These are phyloP conservation scores for Starmerella sp. DNA, from an alignment of 805 yeast genomes.

Conservation along the genomic window DNA sequence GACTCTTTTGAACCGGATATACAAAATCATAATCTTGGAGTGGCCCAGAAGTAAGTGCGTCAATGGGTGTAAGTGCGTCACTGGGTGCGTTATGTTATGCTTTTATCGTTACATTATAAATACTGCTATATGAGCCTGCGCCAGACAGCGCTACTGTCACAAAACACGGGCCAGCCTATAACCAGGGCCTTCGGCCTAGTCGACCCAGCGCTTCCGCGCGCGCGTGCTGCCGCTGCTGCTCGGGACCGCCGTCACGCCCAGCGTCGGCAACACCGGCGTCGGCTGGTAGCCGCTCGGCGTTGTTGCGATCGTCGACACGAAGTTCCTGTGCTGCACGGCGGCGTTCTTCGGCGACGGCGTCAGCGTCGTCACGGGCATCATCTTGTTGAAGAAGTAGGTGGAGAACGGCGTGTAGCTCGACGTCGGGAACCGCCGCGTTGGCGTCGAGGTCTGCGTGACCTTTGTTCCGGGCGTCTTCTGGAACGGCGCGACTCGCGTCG, in stretches of 20 bases:
- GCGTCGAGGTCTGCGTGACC: conserved; percentile 46
- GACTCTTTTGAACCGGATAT: not conserved
- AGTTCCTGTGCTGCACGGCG: conserved; percentile 50
- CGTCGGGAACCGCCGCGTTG: conserved; percentile 58
- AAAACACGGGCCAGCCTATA: not conserved
- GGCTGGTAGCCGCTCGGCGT: conserved; percentile 50
- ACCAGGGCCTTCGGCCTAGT: no score
- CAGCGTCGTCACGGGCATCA: conserved; percentile 43
- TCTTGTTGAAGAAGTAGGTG: conserved; percentile 37
- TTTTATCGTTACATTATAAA: not conserved
- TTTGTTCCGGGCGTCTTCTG: conserved; percentile 71
- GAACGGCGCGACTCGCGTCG: conserved; percentile 80
- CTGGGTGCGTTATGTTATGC: not conserved
- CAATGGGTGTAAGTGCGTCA: no score
- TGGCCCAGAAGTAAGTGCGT: no score
- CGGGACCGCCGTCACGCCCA: not conserved
- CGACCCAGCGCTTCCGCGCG: conserved; percentile 19
- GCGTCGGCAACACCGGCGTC: conserved; percentile 35
- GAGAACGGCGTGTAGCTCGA: conserved; percentile 54
- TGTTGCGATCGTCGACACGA: conserved; percentile 53
- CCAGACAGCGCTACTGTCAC: not conserved
- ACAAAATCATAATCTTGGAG: no score
- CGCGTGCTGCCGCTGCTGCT: not conserved
- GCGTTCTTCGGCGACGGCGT: conserved; percentile 82
- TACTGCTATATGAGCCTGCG: not conserved